Conservation (phyloP, 306 rosid species). For the Corylus americana region DNA sequence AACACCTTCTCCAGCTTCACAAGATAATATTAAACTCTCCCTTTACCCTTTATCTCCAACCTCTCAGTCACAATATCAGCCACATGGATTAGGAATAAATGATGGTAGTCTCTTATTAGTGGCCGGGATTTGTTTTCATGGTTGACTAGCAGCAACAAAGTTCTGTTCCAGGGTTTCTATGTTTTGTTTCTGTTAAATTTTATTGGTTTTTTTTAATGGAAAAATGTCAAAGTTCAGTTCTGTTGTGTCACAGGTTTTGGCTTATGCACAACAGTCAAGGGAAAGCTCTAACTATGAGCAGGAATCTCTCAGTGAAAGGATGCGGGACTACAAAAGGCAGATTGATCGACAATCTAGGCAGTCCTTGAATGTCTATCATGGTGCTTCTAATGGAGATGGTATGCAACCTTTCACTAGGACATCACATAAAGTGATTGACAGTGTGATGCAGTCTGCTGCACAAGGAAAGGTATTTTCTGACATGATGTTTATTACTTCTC, state of each 20-base stretch:
- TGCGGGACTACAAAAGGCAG: slow-evolving; percentile 65
- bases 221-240: slow-evolving; percentile 30
- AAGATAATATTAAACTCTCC: neutral
- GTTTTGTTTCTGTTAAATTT: neutral
- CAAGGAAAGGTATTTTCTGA: slow-evolving; percentile 63
- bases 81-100: neutral
- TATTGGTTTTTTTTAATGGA: neutral
- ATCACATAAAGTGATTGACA: slow-evolving; percentile 63
- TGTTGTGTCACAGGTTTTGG: slow-evolving; percentile 56
- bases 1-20: neutral
- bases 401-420: slow-evolving; percentile 51
- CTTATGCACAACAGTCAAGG: slow-evolving; percentile 60
- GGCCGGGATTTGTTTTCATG: neutral
- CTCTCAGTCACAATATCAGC: neutral
- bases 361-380: slow-evolving; percentile 48
- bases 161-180: neutral
- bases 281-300: slow-evolving; percentile 64
- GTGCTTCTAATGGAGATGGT: slow-evolving; percentile 47
- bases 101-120: neutral
- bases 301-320: slow-evolving; percentile 56
- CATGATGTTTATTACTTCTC: slow-evolving; percentile 1
- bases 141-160: neutral
- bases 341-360: slow-evolving; percentile 56
- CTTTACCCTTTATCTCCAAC: neutral
- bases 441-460: slow-evolving; percentile 67